These are phyloP conservation scores for Aureobasidium sp. DNA, from an alignment of 2,329 filamentous ascomycete genomes.

Conservation along the genomic window DNA sequence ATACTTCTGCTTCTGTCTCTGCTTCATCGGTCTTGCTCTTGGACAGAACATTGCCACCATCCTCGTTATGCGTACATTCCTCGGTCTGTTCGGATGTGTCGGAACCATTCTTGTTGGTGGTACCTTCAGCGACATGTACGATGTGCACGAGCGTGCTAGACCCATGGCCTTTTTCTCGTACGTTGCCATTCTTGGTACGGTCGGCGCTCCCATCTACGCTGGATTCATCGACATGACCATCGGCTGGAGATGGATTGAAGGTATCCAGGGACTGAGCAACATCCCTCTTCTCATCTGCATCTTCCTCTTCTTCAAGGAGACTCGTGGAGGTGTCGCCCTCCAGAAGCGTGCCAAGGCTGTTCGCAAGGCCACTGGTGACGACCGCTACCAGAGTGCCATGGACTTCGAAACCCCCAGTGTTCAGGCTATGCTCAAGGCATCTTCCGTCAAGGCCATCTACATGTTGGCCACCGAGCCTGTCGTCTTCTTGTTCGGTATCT, in stretches of 20 bases:
- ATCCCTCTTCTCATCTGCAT: constrained; percentile 40
- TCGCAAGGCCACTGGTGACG: constrained; percentile 39
- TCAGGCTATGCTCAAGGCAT: constrained; percentile 38
- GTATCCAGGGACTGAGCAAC: constrained; percentile 44
- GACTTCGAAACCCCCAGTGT: constrained; percentile 44
- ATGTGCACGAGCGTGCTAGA: constrained; percentile 35
- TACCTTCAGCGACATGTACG: constrained; percentile 43
- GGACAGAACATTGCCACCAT: constrained; percentile 42
- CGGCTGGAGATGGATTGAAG: constrained; percentile 48
- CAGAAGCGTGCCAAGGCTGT: constrained; percentile 42
- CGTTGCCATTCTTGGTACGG: constrained; percentile 44
- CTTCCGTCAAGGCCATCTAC: constrained; percentile 43
- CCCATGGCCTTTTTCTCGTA: constrained; percentile 43
- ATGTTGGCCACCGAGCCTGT: constrained; percentile 43
- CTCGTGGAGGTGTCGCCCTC: constrained; percentile 39
- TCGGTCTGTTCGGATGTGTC: constrained; percentile 42
- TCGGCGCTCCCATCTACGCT: constrained; percentile 45
- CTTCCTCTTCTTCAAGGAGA: constrained; percentile 38
- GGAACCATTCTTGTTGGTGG: constrained; percentile 44
- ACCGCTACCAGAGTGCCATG: constrained; percentile 42
- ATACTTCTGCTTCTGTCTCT: constrained; percentile 38
- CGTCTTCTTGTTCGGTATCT: constrained; percentile 42
- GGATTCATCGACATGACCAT: constrained; percentile 46
- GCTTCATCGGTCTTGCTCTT: constrained; percentile 41
- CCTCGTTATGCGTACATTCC: constrained; percentile 37